Percentiles rank a stretch among this genome's conserved stretches.
Conservation (phyloP, 73 alveolate genomes). For the Blepharisma japonicum region DNA sequence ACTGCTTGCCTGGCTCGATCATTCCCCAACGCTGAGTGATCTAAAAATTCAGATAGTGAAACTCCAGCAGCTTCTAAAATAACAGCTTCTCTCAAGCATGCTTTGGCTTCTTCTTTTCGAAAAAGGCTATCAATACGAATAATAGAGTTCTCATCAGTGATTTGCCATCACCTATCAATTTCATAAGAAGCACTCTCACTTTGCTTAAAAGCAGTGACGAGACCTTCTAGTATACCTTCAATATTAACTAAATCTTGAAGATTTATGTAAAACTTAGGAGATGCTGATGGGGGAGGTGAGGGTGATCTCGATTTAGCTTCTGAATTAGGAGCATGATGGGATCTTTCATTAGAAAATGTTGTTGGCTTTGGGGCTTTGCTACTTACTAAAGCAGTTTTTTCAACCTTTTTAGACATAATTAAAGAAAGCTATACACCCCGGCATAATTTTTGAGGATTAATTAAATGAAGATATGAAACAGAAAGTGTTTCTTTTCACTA, state of each 20-base stretch:
- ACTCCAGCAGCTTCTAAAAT: conserved; percentile 24
- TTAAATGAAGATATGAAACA: too few species aligned
- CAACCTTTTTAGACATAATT: too few species aligned
- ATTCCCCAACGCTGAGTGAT: conserved; percentile 20
- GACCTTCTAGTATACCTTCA: background rate
- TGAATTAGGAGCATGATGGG: background rate
- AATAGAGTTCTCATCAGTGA: conserved; percentile 20
- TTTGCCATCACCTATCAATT: conserved; percentile 19
- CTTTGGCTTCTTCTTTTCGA: background rate
- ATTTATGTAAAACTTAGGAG: conserved; percentile 12
- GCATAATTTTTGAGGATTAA: too few species aligned
- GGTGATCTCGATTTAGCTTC: background rate
- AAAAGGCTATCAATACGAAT: conserved; percentile 7
- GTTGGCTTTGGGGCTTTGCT: conserved; percentile 29
- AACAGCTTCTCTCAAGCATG: conserved; percentile 17
- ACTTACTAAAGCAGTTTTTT: conserved; percentile 19
- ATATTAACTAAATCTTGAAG: conserved; percentile 16
- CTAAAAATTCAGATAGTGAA: background rate
- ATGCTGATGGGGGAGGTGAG: conserved; percentile 14
- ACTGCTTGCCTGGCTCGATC: conserved; percentile 25
- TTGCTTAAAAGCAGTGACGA: background rate
- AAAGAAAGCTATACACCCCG: too few species aligned
- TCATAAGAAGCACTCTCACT: background rate
- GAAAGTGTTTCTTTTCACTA: too few species aligned
- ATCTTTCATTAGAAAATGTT: background rate